Evolutionary conservation across 306 rosid species (phyloP).

Genomic region (Quercus agrifolia): DNA sequence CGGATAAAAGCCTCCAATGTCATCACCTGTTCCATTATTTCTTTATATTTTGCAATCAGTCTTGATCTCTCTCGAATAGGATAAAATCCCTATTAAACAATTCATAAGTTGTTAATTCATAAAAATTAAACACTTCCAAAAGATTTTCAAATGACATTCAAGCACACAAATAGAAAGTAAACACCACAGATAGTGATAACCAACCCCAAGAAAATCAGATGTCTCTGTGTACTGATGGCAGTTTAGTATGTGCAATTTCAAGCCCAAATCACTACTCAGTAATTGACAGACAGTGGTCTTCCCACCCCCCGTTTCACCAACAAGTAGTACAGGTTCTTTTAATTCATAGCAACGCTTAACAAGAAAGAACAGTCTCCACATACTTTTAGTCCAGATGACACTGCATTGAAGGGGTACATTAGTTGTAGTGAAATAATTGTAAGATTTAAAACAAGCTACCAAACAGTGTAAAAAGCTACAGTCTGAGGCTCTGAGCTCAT

Average conservation of each 20-base stretch:
- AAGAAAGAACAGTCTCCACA: constrained; percentile 76
- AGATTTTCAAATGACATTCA: background rate
- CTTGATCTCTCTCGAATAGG: constrained; percentile 78
- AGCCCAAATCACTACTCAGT: constrained; percentile 59
- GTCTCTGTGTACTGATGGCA: constrained; percentile 97
- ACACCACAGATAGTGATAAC: constrained; percentile 23
- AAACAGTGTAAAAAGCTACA: background rate
- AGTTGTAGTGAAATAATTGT: constrained; percentile 2
- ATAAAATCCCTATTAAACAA: constrained; percentile 64
- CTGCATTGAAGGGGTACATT: constrained; percentile 42
- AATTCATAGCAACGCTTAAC: constrained; percentile 69
- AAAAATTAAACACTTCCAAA: background rate
- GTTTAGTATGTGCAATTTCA: constrained; percentile 71
- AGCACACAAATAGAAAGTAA: background rate
- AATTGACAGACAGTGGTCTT: constrained; percentile 95
- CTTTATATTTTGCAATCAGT: constrained; percentile 45
- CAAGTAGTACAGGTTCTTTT: constrained; percentile 87
- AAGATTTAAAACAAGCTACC: constrained; percentile 1
- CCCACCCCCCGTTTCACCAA: constrained; percentile 99
- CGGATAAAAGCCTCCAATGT: constrained; percentile 34
- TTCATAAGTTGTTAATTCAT: background rate
- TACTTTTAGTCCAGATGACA: constrained; percentile 60
- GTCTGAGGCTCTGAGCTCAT: constrained; percentile 13
- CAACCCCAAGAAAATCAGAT: constrained; percentile 94
- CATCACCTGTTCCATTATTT: constrained; percentile 49